phyloP scores from a whole-genome alignment of 441 rosid genomes.

The Pelargonium fulgidum region DNA sequence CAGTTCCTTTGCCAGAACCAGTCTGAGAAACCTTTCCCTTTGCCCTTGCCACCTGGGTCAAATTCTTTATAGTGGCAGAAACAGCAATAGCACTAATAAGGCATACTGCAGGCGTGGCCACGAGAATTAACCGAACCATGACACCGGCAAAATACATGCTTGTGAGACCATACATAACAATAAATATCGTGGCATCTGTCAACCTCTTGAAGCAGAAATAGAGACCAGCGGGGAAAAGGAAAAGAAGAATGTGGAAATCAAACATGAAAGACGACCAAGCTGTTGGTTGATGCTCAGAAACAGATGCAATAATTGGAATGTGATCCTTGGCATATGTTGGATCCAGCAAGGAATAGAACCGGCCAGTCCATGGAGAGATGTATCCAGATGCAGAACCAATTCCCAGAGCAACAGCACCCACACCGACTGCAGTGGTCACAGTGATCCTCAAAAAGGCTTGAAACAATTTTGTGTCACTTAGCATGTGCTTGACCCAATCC shows the following conservation, averaged over 20 bases:
- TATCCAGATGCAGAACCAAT: slow-evolving; percentile 92
- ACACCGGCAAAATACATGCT: slow-evolving; percentile 99
- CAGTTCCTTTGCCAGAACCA: slow-evolving; percentile 58
- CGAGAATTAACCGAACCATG: slow-evolving; percentile 96
- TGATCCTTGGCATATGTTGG: slow-evolving; percentile 98
- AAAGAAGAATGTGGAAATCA: slow-evolving; percentile 89
- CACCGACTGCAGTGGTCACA: slow-evolving; percentile 60
- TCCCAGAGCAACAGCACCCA: slow-evolving; percentile 74
- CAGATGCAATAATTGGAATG: slow-evolving; percentile 96
- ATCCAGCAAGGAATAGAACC: slow-evolving; percentile 89
- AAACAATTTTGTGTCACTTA: slow-evolving; percentile 72
- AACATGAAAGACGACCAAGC: slow-evolving; percentile 99
- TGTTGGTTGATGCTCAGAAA: slow-evolving; percentile 99
- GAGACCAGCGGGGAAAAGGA: slow-evolving; percentile 99
- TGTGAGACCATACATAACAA: slow-evolving; percentile 97
- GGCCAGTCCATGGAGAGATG: slow-evolving; percentile 98
- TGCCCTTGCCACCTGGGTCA: slow-evolving; percentile 57
- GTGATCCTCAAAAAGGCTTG: slow-evolving; percentile 80
- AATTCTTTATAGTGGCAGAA: slow-evolving; percentile 86
- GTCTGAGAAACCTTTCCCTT: slow-evolving; percentile 60
- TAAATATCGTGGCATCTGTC: slow-evolving; percentile 94
- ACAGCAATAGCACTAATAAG: slow-evolving; percentile 94
- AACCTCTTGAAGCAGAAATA: slow-evolving; percentile 96
- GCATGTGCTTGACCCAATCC: slow-evolving; percentile 78
- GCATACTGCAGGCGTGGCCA: slow-evolving; percentile 94